These are phyloP conservation scores for Circinella minor DNA, from an alignment of 371 early-diverging fungal species.

Conservation along the genomic window DNA sequence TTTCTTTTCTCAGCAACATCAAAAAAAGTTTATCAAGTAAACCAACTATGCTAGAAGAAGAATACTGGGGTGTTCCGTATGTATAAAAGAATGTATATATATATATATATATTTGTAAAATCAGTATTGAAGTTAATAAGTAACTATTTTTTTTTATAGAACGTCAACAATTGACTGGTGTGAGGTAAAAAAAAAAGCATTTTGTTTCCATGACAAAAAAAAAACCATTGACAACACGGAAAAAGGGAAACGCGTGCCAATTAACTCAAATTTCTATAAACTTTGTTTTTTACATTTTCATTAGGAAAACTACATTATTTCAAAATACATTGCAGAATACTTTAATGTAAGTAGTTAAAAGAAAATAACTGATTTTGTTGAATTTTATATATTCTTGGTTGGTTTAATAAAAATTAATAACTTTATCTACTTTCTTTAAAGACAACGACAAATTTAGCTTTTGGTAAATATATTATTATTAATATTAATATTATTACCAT, in stretches of 20 bases:
- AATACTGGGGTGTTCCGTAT: conserved; percentile 42
- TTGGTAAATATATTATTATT: conserved; percentile 33
- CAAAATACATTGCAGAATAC: conserved; percentile 73
- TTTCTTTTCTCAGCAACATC: conserved; percentile 1
- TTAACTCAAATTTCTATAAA: background rate
- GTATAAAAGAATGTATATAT: conserved; percentile 7
- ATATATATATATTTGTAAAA: too few relatives aligned
- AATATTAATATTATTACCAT: too few relatives aligned
- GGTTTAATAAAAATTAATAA: background rate
- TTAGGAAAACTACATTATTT: conserved; percentile 48
- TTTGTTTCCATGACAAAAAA: background rate
- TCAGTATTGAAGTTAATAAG: too few relatives aligned
- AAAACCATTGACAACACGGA: background rate
- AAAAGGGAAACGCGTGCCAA: background rate
- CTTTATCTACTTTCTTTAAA: background rate
- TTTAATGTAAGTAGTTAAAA: conserved; percentile 50
- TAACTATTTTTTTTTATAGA: conserved; percentile 17
- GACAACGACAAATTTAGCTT: conserved; percentile 67
- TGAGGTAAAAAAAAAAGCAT: conserved; percentile 33
- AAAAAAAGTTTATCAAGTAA: background rate
- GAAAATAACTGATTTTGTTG: too few relatives aligned
- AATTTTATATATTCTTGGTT: background rate
- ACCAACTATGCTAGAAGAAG: conserved; percentile 11
- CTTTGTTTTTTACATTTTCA: background rate
- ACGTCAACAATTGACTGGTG: conserved; percentile 57